phyloP scores from a whole-genome alignment of 768 basidiomycete genomes.

The Panaeolus cyanescens region DNA sequence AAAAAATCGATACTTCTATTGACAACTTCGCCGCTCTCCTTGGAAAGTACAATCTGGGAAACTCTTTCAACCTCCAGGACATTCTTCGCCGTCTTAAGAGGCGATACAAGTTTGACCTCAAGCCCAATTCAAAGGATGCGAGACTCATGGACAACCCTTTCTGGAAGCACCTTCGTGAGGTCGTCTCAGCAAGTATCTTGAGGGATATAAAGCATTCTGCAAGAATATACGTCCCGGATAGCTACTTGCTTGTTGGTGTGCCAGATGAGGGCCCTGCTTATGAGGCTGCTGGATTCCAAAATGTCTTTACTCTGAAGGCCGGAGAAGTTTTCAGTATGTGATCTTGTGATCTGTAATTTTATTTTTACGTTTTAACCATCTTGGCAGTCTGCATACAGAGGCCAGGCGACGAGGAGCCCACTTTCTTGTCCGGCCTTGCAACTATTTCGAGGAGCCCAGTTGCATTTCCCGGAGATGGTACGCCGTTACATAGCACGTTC shows the following conservation, averaged over 20 bases:
- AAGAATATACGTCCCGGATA: constrained; percentile 68
- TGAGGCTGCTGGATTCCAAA: constrained; percentile 41
- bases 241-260: constrained; percentile 74
- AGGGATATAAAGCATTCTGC: constrained; percentile 78
- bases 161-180: constrained; percentile 55
- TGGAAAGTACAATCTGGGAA: constrained; percentile 44
- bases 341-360: not conserved
- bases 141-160: constrained; percentile 56
- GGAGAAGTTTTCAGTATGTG: constrained; percentile 68
- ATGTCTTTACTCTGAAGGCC: constrained; percentile 55
- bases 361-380: constrained; percentile 1
- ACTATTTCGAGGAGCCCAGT: constrained; percentile 74
- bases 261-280: constrained; percentile 83
- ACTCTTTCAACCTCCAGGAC: constrained; percentile 47
- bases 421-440: constrained; percentile 60
- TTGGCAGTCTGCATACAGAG: constrained; percentile 58
- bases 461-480: constrained; percentile 76
- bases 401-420: constrained; percentile 48
- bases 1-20: constrained; percentile 61
- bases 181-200: constrained; percentile 64
- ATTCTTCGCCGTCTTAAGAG: constrained; percentile 52
- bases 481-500: constrained; percentile 7
- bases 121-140: constrained; percentile 27
- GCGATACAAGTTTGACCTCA: constrained; percentile 46
- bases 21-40: constrained; percentile 50